Evolutionary conservation across 768 basidiomycete genomes (phyloP).

Genomic region (Suillus weaverae): DNA sequence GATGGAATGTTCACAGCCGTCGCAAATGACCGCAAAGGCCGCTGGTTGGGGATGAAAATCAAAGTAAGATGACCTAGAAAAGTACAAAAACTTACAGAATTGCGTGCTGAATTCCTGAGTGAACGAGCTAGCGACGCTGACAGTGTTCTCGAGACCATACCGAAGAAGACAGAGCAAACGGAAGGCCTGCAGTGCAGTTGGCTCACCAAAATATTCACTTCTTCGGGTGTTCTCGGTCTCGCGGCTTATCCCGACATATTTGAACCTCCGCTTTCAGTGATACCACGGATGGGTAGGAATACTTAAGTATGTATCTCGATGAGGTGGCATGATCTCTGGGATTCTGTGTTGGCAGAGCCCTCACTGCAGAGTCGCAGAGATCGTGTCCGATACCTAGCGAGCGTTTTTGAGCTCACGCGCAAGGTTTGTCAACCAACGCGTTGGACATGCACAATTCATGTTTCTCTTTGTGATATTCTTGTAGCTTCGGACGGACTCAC

Average conservation of each 20-base stretch:
- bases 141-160: conserved; percentile 48
- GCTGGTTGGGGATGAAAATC: conserved; percentile 31
- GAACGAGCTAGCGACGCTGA: conserved; percentile 44
- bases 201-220: conserved; percentile 18
- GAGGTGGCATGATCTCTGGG: neutral
- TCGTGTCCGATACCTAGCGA: neutral
- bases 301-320: neutral
- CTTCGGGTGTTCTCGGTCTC: conserved; percentile 33
- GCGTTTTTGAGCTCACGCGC: neutral
- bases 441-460: neutral
- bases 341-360: neutral
- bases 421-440: neutral
- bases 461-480: neutral
- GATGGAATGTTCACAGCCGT: conserved; percentile 63
- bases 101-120: conserved; percentile 39
- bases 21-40: conserved; percentile 68
- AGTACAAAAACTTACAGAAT: conserved; percentile 30
- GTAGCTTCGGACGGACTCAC: neutral
- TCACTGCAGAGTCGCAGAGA: neutral
- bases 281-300: neutral
- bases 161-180: conserved; percentile 23
- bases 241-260: conserved; percentile 24
- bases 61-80: neutral
- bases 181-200: conserved; percentile 1
- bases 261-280: conserved; percentile 21